These are phyloP conservation scores for Ustilago xerochloae DNA, from an alignment of 1,284 basidiomycete genomes.

Conservation along the genomic window DNA sequence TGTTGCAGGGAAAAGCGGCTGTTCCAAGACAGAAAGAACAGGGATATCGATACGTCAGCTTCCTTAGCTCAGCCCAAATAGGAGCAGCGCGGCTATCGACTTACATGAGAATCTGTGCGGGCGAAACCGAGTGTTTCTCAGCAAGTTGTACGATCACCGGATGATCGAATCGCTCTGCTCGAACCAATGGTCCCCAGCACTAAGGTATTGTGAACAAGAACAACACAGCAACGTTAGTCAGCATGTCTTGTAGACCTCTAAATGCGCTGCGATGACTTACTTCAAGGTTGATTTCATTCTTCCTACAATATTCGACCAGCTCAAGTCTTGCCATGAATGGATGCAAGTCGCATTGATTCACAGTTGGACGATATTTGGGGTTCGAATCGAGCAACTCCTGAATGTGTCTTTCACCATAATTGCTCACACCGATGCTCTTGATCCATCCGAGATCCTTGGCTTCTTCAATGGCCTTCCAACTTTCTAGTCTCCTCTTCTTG, in stretches of 20 bases:
- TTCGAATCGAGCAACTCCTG: slow-evolving; percentile 28
- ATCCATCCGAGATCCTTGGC: slow-evolving; percentile 41
- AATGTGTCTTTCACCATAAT: slow-evolving; percentile 45
- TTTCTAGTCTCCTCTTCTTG: slow-evolving; percentile 44
- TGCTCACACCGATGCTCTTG: slow-evolving; percentile 52
- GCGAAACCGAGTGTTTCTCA: slow-evolving; percentile 20
- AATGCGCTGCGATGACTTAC: not conserved
- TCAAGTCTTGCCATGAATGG: slow-evolving; percentile 30
- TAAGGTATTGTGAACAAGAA: not conserved
- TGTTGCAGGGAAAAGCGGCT: slow-evolving; percentile 37
- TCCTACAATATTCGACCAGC: slow-evolving; percentile 28
- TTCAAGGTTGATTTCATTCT: slow-evolving; percentile 17
- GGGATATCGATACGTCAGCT: not conserved
- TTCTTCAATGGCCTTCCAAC: slow-evolving; percentile 56
- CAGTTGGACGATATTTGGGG: slow-evolving; percentile 19
- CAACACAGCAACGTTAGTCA: not conserved
- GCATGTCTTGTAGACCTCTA: no score
- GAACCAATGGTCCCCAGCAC: slow-evolving; percentile 33
- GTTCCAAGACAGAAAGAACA: not conserved
- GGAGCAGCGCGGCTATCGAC: no score
- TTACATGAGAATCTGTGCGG: slow-evolving; percentile 29
- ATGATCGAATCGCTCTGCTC: slow-evolving; percentile 31
- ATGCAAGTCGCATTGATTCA: slow-evolving; percentile 48
- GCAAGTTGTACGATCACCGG: slow-evolving; percentile 19
- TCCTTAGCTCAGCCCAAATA: no score